Base-by-base conservation (phyloP, 2,329 filamentous ascomycete species). In the Aspergillus novoparasiticus region DNA sequence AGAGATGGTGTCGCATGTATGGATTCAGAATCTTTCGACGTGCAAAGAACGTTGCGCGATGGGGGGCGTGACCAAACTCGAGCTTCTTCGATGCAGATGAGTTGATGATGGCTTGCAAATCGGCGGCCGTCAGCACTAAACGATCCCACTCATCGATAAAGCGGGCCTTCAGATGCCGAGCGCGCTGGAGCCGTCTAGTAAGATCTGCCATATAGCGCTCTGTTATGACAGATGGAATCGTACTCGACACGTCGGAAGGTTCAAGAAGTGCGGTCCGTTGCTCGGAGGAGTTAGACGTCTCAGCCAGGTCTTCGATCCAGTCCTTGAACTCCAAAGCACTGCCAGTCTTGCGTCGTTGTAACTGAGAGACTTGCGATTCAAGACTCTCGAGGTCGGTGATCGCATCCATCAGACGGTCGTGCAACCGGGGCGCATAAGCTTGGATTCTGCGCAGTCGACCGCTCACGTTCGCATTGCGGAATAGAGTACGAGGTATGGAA, bases 221-320 rank as follows among this genome's bases (percentile, higher is more conserved):
- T 0, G 95, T 98, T 65, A 99, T 91, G 56, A 98, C 90, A 21
- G 90, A 88, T 0, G 94, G 94, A 2, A 94, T 79, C 6, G 70
- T 71, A 58, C 65, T 67, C n/a, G 74, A 69, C 9, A 63, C 68
- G 39, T 71, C 71, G 11, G 71, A 57, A 6, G 76, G 72, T 36
- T 79, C 77, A 12, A 79, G 73, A 21, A 78, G 74, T 6, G 76
- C 69, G 6, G 78, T 73, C 53, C 84, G 81, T 59, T 75, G 81
- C 68, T 94, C 92, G 2, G 89, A 86, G 6, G 92, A 78, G 69
- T 86, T 89, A 51, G 89, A 88, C 66, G 90, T 87, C 67, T 98
- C 94, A 3, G 88, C 89, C 36, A 99, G 82, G 73, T 99, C 95
- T 69, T 98, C 94, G 68, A 99, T 96, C 95, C 95, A 99, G 69